Base-by-base conservation (phyloP, 257 asterid species). In the Thymus quinquecostatus region DNA sequence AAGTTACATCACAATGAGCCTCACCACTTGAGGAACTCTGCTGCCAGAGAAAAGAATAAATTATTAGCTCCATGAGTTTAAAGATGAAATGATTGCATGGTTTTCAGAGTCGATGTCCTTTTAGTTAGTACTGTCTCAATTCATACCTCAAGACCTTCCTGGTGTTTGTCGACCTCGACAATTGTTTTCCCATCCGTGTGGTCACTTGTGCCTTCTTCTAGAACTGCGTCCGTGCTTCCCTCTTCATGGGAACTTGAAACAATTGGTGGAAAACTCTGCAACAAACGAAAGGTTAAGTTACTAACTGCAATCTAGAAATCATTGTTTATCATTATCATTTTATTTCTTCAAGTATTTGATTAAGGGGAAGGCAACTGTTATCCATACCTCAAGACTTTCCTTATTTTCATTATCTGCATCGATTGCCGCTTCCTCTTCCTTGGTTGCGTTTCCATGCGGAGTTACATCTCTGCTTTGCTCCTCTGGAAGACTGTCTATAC, bases 361-460 rank as follows among this genome's bases (percentile, higher is more conserved):
- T 58, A 41, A 53, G n/a, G 56, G 58, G 61, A 50, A 14, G 6
- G 40, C 33, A 57, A 5, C n/a, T 57, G 29, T 69, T 55, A 67
- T 75, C 48, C 45, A 14, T 75, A 79, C 79, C 75, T 58, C 77
- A 28, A n/a, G 57, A 71, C 33, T 65, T 64, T 59, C 81, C 67
- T 64, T 71, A 48, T 72, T 43, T 49, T 13, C 29, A 10, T 62
- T 71, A 13, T 45, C 74, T 62, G 78, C 69, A 68, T 63, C 66
- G 33, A 33, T 58, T 68, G 75, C 32, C 49, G 76, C 60, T 43
- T 68, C 75, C 56, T 78, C 75, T 58, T 61, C 48, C 57, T 64
- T 43, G 43, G 47, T 68, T 34, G 38, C 11, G 21, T 14, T 34
- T 51, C n/a, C 72, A 14, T 66, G 60, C 34, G 3, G 71, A 62